These are phyloP conservation scores for Calonectria pteridis DNA, from an alignment of 2,329 filamentous ascomycete species.

Conservation along the genomic window DNA sequence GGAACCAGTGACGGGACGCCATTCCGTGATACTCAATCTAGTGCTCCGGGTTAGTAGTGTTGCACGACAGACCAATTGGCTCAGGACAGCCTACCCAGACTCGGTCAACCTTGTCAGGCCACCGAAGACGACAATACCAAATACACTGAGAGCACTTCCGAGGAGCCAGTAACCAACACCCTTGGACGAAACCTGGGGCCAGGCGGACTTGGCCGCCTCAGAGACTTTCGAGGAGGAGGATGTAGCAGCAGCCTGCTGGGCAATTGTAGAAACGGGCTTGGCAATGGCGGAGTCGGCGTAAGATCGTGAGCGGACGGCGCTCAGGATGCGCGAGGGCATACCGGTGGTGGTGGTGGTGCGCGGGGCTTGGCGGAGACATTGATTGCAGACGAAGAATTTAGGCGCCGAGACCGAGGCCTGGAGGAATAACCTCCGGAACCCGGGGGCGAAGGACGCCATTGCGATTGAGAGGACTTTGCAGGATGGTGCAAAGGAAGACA, in stretches of 20 bases:
- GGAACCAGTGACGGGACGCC: conserved; percentile 94
- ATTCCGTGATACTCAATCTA: conserved; percentile 98
- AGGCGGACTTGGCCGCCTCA: conserved; percentile 53
- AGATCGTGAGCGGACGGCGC: conserved; percentile 53
- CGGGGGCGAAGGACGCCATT: conserved; percentile 58
- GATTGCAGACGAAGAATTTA: conserved; percentile 61
- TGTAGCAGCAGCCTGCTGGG: conserved; percentile 42
- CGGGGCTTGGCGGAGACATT: conserved; percentile 58
- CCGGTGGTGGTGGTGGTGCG: conserved; percentile 35
- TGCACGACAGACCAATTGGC: background rate
- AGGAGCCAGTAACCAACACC: conserved; percentile 92
- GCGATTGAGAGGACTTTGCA: conserved; percentile 12
- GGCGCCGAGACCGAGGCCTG: conserved; percentile 49
- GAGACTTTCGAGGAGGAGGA: conserved; percentile 38
- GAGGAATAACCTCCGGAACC: conserved; percentile 56
- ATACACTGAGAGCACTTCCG: conserved; percentile 91
- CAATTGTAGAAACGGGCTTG: conserved; percentile 45
- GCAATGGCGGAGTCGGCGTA: conserved; percentile 51
- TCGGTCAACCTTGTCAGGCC: conserved; percentile 94
- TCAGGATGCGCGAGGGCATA: conserved; percentile 55
- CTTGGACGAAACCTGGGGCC: conserved; percentile 77
- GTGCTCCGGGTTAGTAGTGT: conserved; percentile 8
- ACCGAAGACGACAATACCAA: conserved; percentile 96
- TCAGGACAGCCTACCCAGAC: conserved; percentile 77
- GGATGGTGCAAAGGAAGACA: conserved; percentile 27